Percentiles rank a stretch among this genome's conserved stretches.
Conservation (phyloP, 164 flowering plant species). For the Vitis rotundifolia region DNA sequence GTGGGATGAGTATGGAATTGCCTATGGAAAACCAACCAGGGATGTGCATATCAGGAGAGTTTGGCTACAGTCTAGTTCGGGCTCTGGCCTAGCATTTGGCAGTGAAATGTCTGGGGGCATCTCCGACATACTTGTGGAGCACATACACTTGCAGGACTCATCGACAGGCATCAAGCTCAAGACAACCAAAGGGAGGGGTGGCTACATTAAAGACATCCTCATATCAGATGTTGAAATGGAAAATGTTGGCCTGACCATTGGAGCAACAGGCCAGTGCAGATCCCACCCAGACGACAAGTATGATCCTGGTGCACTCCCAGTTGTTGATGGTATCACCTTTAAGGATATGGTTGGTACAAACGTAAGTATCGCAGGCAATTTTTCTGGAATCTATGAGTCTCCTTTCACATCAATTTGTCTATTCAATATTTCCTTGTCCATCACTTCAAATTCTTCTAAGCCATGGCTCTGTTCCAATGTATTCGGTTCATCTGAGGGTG, state of each 20-base stretch:
- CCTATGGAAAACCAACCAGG: conserved; percentile 52
- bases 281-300: conserved; percentile 60
- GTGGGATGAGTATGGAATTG: conserved; percentile 80
- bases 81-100: conserved; percentile 64
- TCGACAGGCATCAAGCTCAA: conserved; percentile 43
- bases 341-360: conserved; percentile 51
- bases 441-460: conserved; percentile 29
- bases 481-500: conserved; percentile 45
- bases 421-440: conserved; percentile 46
- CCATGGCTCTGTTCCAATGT: conserved; percentile 69
- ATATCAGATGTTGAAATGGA: conserved; percentile 44
- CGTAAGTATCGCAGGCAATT: conserved; percentile 49
- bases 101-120: conserved; percentile 88
- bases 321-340: conserved; percentile 42
- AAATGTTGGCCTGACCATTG: conserved; percentile 45
- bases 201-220: conserved; percentile 45
- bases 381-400: conserved; percentile 53
- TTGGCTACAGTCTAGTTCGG: conserved; percentile 41
- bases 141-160: conserved; percentile 39
- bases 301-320: conserved; percentile 57
- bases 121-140: conserved; percentile 42
- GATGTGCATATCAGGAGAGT: conserved; percentile 45
- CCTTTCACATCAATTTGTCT: conserved; percentile 66
- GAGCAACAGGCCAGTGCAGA: conserved; percentile 39
- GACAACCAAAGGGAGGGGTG: conserved; percentile 64